Base-by-base conservation (phyloP, 345 rosid genomes). In the Melaleuca alternifolia region DNA sequence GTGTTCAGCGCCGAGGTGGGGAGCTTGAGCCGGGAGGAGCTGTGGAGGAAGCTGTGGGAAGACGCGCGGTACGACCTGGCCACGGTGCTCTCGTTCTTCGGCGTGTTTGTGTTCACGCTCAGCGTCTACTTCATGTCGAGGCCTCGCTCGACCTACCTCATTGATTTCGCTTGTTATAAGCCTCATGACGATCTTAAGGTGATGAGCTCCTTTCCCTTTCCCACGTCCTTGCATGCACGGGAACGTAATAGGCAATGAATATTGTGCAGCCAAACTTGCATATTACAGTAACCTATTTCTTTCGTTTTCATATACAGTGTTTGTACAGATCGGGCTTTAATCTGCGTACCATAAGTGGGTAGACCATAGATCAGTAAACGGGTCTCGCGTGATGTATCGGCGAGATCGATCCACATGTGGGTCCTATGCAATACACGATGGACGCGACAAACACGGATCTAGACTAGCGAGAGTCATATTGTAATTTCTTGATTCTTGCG, bases 111-210 rank as follows among this genome's bases (percentile, higher is more conserved):
- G 52, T 94, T 97, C 89, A 96, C 99, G 8, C 84, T 93, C 13
- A 94, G 94, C 24, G 95, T 92, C 84, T 95, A 94, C 92, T 93
- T 96, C 90, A 93, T 93, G 96, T 94, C 99, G 8, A 90, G 96
- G 24, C 99, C 99, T 41, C 93, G 95, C 6, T 93, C 99, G 6
- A 92, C 95, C 87, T 97, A 96, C 87, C 96, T 97, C 54, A 83
- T 97, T 15, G 99, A 96, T 83, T 97, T 96, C 48, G 93, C 99
- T 28, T 97, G 99, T 54, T 94, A 89, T 86, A 92, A 89, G 18
- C 99, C 99, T 26, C 86, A 87, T 28, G 98, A 94, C 83, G 97
- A 94, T 79, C 94, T 95, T 88, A 96, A 97, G 98, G 99, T 97
- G 88, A 37, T 11, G 21, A 50, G 9, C 20, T 23, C 12, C 23